Evolutionary conservation across 768 basidiomycete genomes (phyloP), one percentile per base, ranked within the genome.

Genomic region (Leccinum sublutescens): DNA sequence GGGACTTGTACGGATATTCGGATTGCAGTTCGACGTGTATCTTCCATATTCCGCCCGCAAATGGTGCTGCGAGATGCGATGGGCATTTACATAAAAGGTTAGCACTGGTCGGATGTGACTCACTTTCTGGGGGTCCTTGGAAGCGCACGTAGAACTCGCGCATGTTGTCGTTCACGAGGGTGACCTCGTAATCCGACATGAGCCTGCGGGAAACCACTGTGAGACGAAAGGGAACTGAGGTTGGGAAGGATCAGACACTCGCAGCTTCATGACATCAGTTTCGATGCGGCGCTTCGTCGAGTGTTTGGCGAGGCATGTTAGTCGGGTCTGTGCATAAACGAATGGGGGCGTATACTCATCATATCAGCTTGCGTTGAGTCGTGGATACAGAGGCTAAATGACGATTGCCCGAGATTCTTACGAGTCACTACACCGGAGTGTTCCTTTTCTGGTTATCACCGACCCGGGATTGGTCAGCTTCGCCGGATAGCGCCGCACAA

Each of bases 261-360:
- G 96, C 96, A 99, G 79, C 80, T 98, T 98, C 96, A 98, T 97
- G 55, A 99, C 96, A 80, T 99, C 97, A 52, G 95, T 98, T 76
- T 98, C 96, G 74, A 97, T 95, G 60, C 96, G 89, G 61, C 96
- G 90, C 76, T 92, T 97, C 62, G 92, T 88, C 68, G 88, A 86
- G 91, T 91, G 76, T 68, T 74, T 61, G 59, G 34, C 57, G 54
- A 60, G 43, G 54, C 36, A 64, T 36, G 72, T 79, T 59, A 79
- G 72, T 61, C 62, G 49, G 50, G 36, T 54, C 21, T 53, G 61
- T 19, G 10, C 23, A 62, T 8, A 23, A 17, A 76, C 64, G 27
- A 74, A 62, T 34, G 66, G 49, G 59, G 48, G 56, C 60, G 43
- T 45, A 58, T 63, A 84, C 88, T 86, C 72, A 89, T 89, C 88